phyloP scores from a whole-genome alignment of 441 rosid genomes.

The Bocquillonia castaneifolia region DNA sequence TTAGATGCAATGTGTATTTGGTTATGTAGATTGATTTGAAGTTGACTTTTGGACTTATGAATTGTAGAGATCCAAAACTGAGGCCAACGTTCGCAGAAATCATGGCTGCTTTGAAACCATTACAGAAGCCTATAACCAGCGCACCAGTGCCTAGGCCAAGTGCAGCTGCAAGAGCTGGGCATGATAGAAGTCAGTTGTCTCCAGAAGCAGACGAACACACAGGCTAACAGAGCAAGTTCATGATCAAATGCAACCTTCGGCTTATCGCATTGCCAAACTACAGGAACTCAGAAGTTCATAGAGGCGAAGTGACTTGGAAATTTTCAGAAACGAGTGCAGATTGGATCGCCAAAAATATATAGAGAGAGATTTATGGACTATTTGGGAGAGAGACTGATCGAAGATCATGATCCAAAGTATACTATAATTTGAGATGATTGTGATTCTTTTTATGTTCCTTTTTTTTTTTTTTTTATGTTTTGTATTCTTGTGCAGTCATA shows the following conservation, averaged over 20 bases:
- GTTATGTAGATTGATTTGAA: not conserved
- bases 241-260: not conserved
- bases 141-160: conserved; percentile 45
- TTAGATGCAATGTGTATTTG: conserved; percentile 9
- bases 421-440: conserved; percentile 30
- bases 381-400: conserved; percentile 22
- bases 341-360: no score
- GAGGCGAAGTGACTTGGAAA: conserved; percentile 12
- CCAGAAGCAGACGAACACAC: conserved; percentile 26
- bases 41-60: conserved; percentile 19
- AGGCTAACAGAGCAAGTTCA: conserved; percentile 10
- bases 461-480: conserved; percentile 8
- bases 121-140: conserved; percentile 69
- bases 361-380: no score
- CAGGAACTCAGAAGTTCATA: conserved; percentile 18
- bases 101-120: conserved; percentile 77
- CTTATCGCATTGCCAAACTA: conserved; percentile 13
- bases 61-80: conserved; percentile 69
- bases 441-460: conserved; percentile 32
- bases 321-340: conserved; percentile 1
- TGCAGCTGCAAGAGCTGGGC: conserved; percentile 23
- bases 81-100: conserved; percentile 92
- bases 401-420: conserved; percentile 24
- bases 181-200: conserved; percentile 28
- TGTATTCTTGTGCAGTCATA: conserved; percentile 30